Evolutionary conservation across 208 protist species (phyloP).

Genomic region (Leishmania gerbilli): DNA sequence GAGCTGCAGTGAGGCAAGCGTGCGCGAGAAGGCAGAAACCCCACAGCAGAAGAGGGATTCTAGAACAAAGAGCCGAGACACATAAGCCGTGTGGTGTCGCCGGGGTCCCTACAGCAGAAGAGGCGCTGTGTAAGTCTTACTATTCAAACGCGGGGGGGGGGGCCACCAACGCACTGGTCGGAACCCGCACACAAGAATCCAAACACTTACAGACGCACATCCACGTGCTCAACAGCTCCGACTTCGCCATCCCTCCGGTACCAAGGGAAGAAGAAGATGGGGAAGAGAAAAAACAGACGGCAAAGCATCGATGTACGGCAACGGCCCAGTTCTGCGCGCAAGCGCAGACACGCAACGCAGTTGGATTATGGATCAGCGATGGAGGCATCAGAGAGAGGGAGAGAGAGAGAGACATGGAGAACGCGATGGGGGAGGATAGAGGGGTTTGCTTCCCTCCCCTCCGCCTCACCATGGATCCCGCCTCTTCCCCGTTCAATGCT

Average conservation of each 20-base stretch:
- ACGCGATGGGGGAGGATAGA: too few species aligned
- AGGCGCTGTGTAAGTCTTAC: background rate
- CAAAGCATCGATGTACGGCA: background rate
- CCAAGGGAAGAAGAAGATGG: background rate
- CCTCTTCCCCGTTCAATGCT: background rate
- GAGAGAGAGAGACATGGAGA: background rate
- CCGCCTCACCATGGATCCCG: background rate
- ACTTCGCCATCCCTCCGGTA: background rate
- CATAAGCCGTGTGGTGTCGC: background rate
- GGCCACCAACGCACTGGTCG: background rate
- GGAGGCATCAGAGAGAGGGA: background rate
- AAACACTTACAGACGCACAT: background rate
- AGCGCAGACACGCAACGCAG: background rate
- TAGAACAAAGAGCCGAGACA: constrained; percentile 2
- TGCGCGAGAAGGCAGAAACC: background rate
- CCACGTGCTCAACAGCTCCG: background rate
- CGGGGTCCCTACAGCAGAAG: background rate
- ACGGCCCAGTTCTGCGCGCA: background rate
- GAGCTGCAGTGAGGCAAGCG: background rate
- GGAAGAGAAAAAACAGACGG: background rate
- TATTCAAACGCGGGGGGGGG: background rate
- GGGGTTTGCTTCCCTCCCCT: background rate
- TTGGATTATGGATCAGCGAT: background rate
- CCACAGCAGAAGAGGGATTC: background rate
- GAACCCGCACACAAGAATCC: background rate